A percentile compares a stretch with the other conserved stretches of the same genome.
Conservation (phyloP, 2,329 filamentous ascomycete genomes). For the Raffaelea arxii region DNA sequence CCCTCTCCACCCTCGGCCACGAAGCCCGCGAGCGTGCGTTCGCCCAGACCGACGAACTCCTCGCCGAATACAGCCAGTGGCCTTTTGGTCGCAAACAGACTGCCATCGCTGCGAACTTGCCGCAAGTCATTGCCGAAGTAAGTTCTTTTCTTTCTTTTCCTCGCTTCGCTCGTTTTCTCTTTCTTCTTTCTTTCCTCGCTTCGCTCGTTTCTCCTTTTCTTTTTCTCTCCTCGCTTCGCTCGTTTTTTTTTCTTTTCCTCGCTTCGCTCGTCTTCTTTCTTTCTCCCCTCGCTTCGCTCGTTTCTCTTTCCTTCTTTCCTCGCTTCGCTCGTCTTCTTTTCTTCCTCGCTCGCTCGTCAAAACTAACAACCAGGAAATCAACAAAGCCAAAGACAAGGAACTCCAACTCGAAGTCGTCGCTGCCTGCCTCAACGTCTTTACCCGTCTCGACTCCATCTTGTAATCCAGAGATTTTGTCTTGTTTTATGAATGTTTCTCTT, state of each 20-base stretch:
- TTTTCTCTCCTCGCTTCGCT: neutral
- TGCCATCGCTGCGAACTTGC: conserved; percentile 80
- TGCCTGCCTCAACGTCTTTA: conserved; percentile 95
- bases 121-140: conserved; percentile 72
- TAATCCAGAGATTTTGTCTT: conserved; percentile 75
- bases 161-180: neutral
- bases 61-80: conserved; percentile 96
- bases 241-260: conserved; percentile 1
- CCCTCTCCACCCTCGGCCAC: conserved; percentile 85
- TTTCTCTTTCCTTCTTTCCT: neutral
- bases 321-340: neutral
- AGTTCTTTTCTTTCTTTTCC: conserved; percentile 10
- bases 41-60: conserved; percentile 89
- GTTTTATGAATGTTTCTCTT: neutral
- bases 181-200: neutral
- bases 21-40: conserved; percentile 92
- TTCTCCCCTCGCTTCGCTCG: neutral
- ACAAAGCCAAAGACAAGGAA: conserved; percentile 82
- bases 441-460: conserved; percentile 88
- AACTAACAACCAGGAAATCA: conserved; percentile 52
- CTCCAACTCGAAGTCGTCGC: conserved; percentile 95
- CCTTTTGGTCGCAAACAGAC: conserved; percentile 83
- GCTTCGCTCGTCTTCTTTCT: conserved; percentile 9
- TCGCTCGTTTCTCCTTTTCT: neutral
- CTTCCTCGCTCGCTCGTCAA: too few relatives aligned